These are phyloP conservation scores for Neonectria neomacrospora DNA, from an alignment of 2,329 filamentous ascomycete species.

Conservation along the genomic window DNA sequence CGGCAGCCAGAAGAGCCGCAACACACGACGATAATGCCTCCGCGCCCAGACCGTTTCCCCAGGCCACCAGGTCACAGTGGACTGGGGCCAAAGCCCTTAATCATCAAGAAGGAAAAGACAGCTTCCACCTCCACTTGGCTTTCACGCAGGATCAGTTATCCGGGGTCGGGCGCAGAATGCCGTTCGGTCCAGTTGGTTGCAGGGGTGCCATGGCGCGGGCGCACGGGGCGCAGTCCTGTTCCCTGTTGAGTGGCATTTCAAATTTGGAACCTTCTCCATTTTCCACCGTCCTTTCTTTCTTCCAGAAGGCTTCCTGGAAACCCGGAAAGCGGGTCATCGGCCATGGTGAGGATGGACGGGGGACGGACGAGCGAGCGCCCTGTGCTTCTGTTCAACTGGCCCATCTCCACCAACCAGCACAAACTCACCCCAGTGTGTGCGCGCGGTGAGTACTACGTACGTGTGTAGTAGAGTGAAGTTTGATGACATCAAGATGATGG, in stretches of 20 bases:
- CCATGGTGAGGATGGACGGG: not conserved
- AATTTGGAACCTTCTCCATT: not conserved
- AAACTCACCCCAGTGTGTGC: conserved; percentile 8
- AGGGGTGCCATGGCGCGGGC: not conserved
- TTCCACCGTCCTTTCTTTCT: conserved; percentile 2
- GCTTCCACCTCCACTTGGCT: not conserved
- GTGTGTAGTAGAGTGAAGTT: too few species aligned
- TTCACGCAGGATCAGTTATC: conserved; percentile 9
- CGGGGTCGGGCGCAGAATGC: conserved; percentile 24
- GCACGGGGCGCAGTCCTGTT: conserved; percentile 2
- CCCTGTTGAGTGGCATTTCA: not conserved
- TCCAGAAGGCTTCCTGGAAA: conserved; percentile 25
- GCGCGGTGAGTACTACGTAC: conserved; percentile 18
- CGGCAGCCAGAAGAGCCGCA: conserved; percentile 20
- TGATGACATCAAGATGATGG: not conserved
- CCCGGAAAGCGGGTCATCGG: conserved; percentile 22
- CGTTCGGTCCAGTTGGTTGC: conserved; percentile 17
- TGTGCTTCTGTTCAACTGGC: conserved; percentile 14
- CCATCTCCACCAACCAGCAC: conserved; percentile 10
- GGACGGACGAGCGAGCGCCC: conserved; percentile 8
- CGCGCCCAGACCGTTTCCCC: conserved; percentile 1
- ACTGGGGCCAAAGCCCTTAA: not conserved
- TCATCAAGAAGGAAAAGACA: not conserved
- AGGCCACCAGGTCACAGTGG: not conserved
- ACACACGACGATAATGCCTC: conserved; percentile 2